A percentile compares a stretch with the other conserved stretches of the same genome.
Evolutionary conservation across 2,329 filamentous ascomycete species (phyloP).

Genomic region (Hymenoscyphus salicellus): DNA sequence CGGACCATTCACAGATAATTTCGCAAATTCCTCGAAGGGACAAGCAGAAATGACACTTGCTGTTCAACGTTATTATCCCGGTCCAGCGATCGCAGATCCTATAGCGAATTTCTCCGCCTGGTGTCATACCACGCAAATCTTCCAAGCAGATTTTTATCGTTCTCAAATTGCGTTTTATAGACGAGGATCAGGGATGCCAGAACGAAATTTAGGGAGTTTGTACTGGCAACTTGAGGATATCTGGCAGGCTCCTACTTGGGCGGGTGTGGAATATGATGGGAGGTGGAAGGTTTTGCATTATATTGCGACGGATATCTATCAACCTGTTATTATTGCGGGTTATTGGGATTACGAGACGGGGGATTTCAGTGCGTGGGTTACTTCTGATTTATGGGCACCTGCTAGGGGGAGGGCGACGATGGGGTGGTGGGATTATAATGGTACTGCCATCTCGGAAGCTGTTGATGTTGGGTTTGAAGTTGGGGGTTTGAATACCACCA

Average conservation of each 20-base stretch:
- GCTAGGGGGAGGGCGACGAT: constrained; percentile 46
- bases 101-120: constrained; percentile 59
- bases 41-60: constrained; percentile 58
- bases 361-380: constrained; percentile 52
- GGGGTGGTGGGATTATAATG: constrained; percentile 51
- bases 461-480: constrained; percentile 17
- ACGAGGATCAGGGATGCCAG: constrained; percentile 53
- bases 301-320: constrained; percentile 54
- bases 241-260: constrained; percentile 64
- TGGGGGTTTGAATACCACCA: constrained; percentile 26
- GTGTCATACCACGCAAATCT: constrained; percentile 61
- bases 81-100: constrained; percentile 50
- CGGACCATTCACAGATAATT: constrained; percentile 46
- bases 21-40: constrained; percentile 42
- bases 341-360: constrained; percentile 52
- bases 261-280: constrained; percentile 60
- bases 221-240: constrained; percentile 67
- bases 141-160: constrained; percentile 62
- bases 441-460: constrained; percentile 37
- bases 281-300: constrained; percentile 63
- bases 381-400: constrained; percentile 54
- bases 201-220: constrained; percentile 57
- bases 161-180: constrained; percentile 61
- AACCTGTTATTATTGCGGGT: constrained; percentile 57
- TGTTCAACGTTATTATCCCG: constrained; percentile 54